Evolutionary conservation across 2,329 filamentous ascomycete genomes (phyloP).

Genomic region (Aureobasidium sp.): DNA sequence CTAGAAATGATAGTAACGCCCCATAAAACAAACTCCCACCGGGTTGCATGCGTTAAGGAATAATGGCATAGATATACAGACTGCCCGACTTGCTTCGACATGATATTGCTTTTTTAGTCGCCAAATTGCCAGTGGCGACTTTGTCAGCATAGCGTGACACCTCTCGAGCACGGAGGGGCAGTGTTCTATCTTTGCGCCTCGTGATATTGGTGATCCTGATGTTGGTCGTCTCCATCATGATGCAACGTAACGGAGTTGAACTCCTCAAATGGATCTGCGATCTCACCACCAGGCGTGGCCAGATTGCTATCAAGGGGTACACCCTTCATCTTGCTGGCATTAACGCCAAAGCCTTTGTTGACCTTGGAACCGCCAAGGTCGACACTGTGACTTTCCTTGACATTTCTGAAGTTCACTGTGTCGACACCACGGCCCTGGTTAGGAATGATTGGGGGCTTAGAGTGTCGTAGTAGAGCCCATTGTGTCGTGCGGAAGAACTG

Average conservation of each 20-base stretch:
- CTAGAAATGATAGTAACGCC: neutral
- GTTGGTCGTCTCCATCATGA: conserved; percentile 72
- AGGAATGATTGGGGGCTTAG: conserved; percentile 95
- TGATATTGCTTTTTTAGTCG: conserved; percentile 9
- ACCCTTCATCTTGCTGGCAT: conserved; percentile 52
- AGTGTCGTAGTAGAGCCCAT: conserved; percentile 94
- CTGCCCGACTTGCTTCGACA: neutral
- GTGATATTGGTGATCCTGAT: conserved; percentile 7
- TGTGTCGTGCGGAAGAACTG: conserved; percentile 94
- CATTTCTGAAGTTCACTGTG: conserved; percentile 93
- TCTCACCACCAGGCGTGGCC: conserved; percentile 74
- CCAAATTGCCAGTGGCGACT: neutral
- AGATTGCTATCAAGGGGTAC: conserved; percentile 82
- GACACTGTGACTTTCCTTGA: conserved; percentile 94
- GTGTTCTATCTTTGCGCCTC: conserved; percentile 8
- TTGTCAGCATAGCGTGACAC: neutral
- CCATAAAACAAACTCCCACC: neutral
- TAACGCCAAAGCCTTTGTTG: conserved; percentile 32
- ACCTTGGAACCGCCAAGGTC: conserved; percentile 60
- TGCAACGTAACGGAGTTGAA: conserved; percentile 98
- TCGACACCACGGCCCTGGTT: conserved; percentile 85
- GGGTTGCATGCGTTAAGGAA: conserved; percentile 7
- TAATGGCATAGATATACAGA: conserved; percentile 14
- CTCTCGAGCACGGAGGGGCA: neutral
- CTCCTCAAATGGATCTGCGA: conserved; percentile 89